phyloP scores from a whole-genome alignment of 1,284 basidiomycete genomes.

The Vanrija sp. region DNA sequence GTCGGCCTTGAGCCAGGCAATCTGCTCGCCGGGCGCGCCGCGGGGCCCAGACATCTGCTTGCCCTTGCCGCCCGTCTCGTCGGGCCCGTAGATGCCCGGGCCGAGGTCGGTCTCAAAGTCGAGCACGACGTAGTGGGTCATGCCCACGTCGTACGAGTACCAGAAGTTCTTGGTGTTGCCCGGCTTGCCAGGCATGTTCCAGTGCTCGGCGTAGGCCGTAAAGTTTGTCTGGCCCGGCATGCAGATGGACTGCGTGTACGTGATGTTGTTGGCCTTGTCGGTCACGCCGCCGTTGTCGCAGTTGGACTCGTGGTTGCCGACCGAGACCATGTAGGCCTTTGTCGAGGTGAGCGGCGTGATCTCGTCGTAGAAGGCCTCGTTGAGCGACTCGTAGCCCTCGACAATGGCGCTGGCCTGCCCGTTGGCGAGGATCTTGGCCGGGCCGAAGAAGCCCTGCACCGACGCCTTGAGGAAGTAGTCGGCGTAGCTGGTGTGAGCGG shows the following conservation, averaged over 20 bases:
- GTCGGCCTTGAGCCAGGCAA: constrained; percentile 32
- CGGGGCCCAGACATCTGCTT: constrained; percentile 22
- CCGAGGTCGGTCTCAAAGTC: constrained; percentile 35
- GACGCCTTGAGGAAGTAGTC: constrained; percentile 32
- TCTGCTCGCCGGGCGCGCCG: constrained; percentile 21
- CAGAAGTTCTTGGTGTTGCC: constrained; percentile 30
- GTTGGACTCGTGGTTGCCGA: constrained; percentile 33
- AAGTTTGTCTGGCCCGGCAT: constrained; percentile 30
- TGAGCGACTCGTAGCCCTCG: constrained; percentile 30
- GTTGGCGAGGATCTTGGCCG: constrained; percentile 14
- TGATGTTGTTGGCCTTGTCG: constrained; percentile 27
- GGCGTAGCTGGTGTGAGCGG: constrained; percentile 15
- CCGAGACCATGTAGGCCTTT: constrained; percentile 32
- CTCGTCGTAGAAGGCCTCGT: constrained; percentile 39
- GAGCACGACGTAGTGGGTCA: constrained; percentile 29
- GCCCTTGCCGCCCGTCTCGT: constrained; percentile 23
- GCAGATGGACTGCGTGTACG: constrained; percentile 25
- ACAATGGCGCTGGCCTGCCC: constrained; percentile 13
- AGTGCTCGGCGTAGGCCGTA: constrained; percentile 33
- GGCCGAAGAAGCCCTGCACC: constrained; percentile 25
- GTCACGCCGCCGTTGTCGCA: constrained; percentile 22
- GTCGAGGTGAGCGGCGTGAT: constrained; percentile 25
- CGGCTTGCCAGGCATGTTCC: constrained; percentile 31
- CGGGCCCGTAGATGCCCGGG: constrained; percentile 16
- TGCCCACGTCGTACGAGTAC: constrained; percentile 30